These are phyloP conservation scores for Pleurotus cornucopiae DNA, from an alignment of 768 basidiomycete species.

Conservation along the genomic window DNA sequence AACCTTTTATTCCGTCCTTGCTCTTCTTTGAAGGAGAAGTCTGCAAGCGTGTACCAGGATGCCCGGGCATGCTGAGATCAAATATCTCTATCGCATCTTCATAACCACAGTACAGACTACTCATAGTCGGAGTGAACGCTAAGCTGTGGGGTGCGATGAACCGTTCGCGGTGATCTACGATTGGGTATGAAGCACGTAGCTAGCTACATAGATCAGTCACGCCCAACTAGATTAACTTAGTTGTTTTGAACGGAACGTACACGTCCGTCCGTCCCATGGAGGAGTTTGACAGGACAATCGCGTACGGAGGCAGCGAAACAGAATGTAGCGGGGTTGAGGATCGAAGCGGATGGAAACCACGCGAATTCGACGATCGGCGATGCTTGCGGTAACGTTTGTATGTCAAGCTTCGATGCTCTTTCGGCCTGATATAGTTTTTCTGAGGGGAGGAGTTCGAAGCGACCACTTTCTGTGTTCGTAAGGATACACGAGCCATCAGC, in stretches of 20 bases:
- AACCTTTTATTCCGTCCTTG: slow-evolving; percentile 86
- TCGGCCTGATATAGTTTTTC: neutral
- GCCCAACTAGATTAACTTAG: neutral
- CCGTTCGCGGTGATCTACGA: slow-evolving; percentile 92
- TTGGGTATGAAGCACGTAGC: slow-evolving; percentile 89
- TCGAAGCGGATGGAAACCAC: slow-evolving; percentile 83
- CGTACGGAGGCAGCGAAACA: slow-evolving; percentile 84
- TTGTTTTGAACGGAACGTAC: slow-evolving; percentile 35
- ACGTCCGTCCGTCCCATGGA: slow-evolving; percentile 75
- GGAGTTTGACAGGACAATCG: slow-evolving; percentile 79
- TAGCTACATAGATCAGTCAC: slow-evolving; percentile 23
- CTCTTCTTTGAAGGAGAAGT: slow-evolving; percentile 76
- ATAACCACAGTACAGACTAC: slow-evolving; percentile 67
- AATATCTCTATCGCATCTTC: slow-evolving; percentile 34
- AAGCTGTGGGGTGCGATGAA: slow-evolving; percentile 84
- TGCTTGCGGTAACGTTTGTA: slow-evolving; percentile 40
- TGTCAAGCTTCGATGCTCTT: neutral
- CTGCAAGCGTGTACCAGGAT: slow-evolving; percentile 58
- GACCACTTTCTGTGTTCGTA: neutral
- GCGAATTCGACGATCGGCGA: slow-evolving; percentile 71
- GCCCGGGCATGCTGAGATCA: slow-evolving; percentile 67
- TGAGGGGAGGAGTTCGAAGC: neutral
- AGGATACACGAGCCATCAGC: slow-evolving; percentile 4
- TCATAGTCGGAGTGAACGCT: slow-evolving; percentile 55
- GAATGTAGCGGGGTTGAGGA: slow-evolving; percentile 54